Base-by-base conservation (phyloP, 805 yeast species). In the Wickerhamomyces strasburgensis region DNA sequence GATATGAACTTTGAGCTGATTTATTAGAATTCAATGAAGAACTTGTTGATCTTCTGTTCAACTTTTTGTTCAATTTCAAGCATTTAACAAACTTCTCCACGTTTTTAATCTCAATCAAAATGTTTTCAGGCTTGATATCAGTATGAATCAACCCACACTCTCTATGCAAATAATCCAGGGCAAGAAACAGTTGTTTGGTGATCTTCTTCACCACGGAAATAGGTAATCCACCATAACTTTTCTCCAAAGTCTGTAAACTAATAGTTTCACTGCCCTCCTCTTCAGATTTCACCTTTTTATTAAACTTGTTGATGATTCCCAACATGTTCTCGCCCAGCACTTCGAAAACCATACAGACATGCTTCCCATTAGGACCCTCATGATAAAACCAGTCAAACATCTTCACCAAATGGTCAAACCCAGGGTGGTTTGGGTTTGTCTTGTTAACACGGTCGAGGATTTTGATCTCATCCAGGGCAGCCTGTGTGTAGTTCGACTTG, bases 51-150 rank as follows among this genome's bases (percentile, higher is more conserved):
- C 51, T 54, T 37, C 53, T 59, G 57, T 14, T 44, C 36, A 17
- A 34, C 23, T 24, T 38, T 19, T 16, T 18, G 24, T 16, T 44
- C 18, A 8, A 32, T 14, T 29, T 35, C 29, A 14, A 31, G 33
- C 44, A 41, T 16, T 40, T 40, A 2, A 77, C 72, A 32, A 77
- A 64, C 41, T 63, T 67, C 43, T 73, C 76, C 32, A 74, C 76
- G 45, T 75, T 74, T 37, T 68, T 65, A 23, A 78, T 71, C 44
- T 73, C 77, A 29, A 75, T 66, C 29, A 74, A 56, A 4, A 78
- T 72, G 58, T 84, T 84, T 51, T 82, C 89, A 2, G 89, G 88
- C 57, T 83, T 83, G 34, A 83, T 66, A 54, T 82, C 89, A 10
- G 89, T 75, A 58, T 83, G 90, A 28, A 80, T 78, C 9, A 80